Conservation (phyloP, 2,329 filamentous ascomycete genomes). For the Fusarium secorum region DNA sequence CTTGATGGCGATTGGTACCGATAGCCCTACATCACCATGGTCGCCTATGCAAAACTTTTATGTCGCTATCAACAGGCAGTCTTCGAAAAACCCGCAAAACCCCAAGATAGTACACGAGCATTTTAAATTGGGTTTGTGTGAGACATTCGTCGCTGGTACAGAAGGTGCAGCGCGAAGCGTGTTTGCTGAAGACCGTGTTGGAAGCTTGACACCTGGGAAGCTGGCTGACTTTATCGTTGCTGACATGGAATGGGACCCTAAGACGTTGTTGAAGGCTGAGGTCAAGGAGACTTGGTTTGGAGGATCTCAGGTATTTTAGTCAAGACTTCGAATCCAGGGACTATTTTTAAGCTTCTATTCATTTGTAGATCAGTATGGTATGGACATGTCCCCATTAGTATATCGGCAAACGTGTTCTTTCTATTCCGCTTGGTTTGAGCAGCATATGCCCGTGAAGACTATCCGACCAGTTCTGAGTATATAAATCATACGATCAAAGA, state of each 20-base stretch:
- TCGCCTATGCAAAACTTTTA: slow-evolving; percentile 61
- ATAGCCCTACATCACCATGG: slow-evolving; percentile 65
- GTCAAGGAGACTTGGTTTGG: slow-evolving; percentile 61
- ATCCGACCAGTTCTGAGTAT: too few relatives aligned
- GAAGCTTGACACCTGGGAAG: slow-evolving; percentile 58
- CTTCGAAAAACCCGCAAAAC: slow-evolving; percentile 54
- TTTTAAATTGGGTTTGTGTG: slow-evolving; percentile 58
- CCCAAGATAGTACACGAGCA: slow-evolving; percentile 57
- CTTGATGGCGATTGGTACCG: slow-evolving; percentile 61
- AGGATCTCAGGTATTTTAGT: slow-evolving; percentile 40
- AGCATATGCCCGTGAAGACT: too few relatives aligned
- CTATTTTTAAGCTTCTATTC: too few relatives aligned
- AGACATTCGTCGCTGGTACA: slow-evolving; percentile 60
- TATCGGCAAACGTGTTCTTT: too few relatives aligned
- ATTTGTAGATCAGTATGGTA: too few relatives aligned
- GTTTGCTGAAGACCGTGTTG: slow-evolving; percentile 57
- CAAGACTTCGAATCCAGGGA: too few relatives aligned
- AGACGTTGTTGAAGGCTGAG: slow-evolving; percentile 53
- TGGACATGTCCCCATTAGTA: too few relatives aligned
- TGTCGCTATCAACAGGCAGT: slow-evolving; percentile 63
- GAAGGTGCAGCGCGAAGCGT: slow-evolving; percentile 60
- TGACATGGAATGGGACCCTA: slow-evolving; percentile 58
- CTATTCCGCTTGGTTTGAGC: too few relatives aligned
- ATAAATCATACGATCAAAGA: background rate
- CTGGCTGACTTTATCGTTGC: slow-evolving; percentile 61